Evolutionary conservation across 192 early-diverging fungal species (phyloP), one percentile per base, ranked within the genome.

Genomic region (Backusella morwellensis): DNA sequence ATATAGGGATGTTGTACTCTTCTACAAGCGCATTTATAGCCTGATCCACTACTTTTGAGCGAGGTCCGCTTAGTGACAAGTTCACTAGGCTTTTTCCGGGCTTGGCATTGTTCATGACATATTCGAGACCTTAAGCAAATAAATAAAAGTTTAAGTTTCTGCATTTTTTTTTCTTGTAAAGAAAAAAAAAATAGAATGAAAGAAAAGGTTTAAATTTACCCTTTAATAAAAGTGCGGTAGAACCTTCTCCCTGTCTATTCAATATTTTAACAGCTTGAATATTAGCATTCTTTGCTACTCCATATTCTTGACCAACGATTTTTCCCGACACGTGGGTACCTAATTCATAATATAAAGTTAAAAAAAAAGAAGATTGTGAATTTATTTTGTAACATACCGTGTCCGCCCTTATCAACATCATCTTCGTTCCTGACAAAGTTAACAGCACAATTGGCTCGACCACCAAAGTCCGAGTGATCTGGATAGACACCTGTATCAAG

Each of bases 211-310:
- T 69, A 93, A 74, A 92, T 26, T 59, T 59, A 59, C 54, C 54
- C 12, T 80, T 81, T 56, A 93, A 84, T 2, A 93, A 66, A 72
- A 77, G 80, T 34, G 85, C 77, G 67, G 70, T 85, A 9, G 86
- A 52, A 23, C 91, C 92, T 23, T 75, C 74, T 36, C 92, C 92
- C 34, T 67, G 0, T 29, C 75, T 83, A 77, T 85, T 84, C 44
- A 93, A 78, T 21, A 92, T 89, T 75, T 92, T 89, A 40, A 93
- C 87, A 44, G 81, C 84, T 38, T 88, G 80, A 35, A 93, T 35
- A 14, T 54, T 84, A 14, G 82, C 92, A 50, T 83, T 81, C 75
- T 91, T 93, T 54, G 92, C 92, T 50, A 93, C 89, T 71, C 92
- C 92, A 77, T 86, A 92, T 21, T 75, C 85, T 26, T 74, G 82